A percentile compares a stretch with the other conserved stretches of the same genome.
Evolutionary conservation across 352 stramenopile species (phyloP).

Genomic region (Phytopythium vexans): DNA sequence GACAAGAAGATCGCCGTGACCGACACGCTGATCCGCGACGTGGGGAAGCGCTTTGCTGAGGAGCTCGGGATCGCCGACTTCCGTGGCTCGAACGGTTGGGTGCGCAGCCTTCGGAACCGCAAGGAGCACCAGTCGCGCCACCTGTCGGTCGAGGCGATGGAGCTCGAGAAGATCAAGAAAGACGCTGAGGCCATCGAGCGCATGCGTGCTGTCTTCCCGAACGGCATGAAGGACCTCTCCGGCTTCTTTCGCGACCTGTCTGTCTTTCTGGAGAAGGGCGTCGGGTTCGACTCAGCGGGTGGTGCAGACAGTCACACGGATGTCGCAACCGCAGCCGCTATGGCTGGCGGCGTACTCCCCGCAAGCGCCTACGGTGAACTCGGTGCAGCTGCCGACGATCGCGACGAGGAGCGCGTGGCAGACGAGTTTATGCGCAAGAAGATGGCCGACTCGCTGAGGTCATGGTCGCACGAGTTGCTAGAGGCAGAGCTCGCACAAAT

Average conservation of each 20-base stretch:
- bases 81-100: slow-evolving; percentile 75
- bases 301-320: neutral
- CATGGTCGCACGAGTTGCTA: slow-evolving; percentile 73
- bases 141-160: slow-evolving; percentile 50
- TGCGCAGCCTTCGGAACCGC: slow-evolving; percentile 73
- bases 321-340: neutral
- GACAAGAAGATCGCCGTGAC: slow-evolving; percentile 68
- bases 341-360: slow-evolving; percentile 14
- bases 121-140: slow-evolving; percentile 62
- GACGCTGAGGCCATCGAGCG: slow-evolving; percentile 73
- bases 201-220: slow-evolving; percentile 64
- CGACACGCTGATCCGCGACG: slow-evolving; percentile 73
- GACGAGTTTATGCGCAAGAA: slow-evolving; percentile 74
- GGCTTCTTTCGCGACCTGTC: slow-evolving; percentile 76
- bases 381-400: slow-evolving; percentile 18
- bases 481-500: slow-evolving; percentile 61
- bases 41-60: slow-evolving; percentile 67
- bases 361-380: slow-evolving; percentile 19
- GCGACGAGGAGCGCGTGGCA: slow-evolving; percentile 29
- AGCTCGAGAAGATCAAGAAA: slow-evolving; percentile 61
- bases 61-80: slow-evolving; percentile 77
- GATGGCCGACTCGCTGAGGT: slow-evolving; percentile 65
- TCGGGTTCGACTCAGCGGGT: slow-evolving; percentile 12
- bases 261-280: slow-evolving; percentile 63
- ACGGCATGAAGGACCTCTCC: slow-evolving; percentile 68